Evolutionary conservation across 2,329 filamentous ascomycete genomes (phyloP).

Genomic region (Periconia sp.): DNA sequence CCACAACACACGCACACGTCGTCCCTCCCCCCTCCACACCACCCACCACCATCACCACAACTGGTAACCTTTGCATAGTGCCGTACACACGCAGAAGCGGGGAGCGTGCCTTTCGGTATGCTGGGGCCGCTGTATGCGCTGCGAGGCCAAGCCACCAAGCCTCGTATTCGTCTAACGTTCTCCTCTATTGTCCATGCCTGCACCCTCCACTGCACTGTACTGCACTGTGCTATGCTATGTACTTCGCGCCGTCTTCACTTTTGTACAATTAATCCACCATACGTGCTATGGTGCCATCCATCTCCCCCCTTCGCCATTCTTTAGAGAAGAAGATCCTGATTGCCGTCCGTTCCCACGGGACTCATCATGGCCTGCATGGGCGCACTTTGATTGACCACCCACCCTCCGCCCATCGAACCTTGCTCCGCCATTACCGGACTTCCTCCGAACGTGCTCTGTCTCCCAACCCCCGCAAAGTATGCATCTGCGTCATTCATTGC

Average conservation of each 20-base stretch:
- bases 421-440: slow-evolving; percentile 35
- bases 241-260: too few relatives aligned
- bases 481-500: slow-evolving; percentile 84
- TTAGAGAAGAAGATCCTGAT: slow-evolving; percentile 31
- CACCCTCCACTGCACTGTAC: too few relatives aligned
- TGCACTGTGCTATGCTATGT: not conserved
- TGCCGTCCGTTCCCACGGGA: slow-evolving; percentile 30
- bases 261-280: not conserved
- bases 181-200: not conserved
- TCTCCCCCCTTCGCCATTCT: slow-evolving; percentile 1
- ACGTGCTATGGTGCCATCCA: not conserved
- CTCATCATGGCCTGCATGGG: slow-evolving; percentile 33
- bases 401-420: slow-evolving; percentile 30
- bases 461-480: slow-evolving; percentile 71
- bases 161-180: not conserved
- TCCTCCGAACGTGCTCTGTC: slow-evolving; percentile 40
- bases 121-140: not conserved
- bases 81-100: too few relatives aligned
- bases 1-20: slow-evolving; percentile 2
- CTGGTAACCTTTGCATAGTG: not conserved
- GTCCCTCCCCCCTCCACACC: not conserved
- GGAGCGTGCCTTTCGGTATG: not conserved
- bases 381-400: slow-evolving; percentile 41
- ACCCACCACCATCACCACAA: too few relatives aligned
- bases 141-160: not conserved